These are phyloP conservation scores for Albifimbria verrucaria DNA, from an alignment of 2,329 filamentous ascomycete genomes.

Conservation along the genomic window DNA sequence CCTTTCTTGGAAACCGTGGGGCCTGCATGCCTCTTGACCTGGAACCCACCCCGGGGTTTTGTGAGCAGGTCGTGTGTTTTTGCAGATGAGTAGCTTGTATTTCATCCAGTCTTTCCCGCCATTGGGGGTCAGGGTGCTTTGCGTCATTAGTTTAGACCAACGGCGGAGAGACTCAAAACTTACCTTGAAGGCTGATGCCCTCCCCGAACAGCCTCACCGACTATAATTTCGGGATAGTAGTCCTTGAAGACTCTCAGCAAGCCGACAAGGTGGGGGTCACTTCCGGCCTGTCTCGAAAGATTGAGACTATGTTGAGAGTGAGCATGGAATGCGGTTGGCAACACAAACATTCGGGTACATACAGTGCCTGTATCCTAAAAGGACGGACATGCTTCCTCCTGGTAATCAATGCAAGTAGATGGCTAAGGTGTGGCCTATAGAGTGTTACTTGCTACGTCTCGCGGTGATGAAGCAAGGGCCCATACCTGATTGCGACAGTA, in stretches of 20 bases:
- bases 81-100: conserved; percentile 61
- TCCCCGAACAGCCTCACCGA: conserved; percentile 62
- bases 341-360: conserved; percentile 22
- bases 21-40: conserved; percentile 50
- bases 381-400: conserved; percentile 79
- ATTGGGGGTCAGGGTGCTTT: conserved; percentile 72
- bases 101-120: conserved; percentile 64
- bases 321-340: background rate
- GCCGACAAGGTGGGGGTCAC: conserved; percentile 71
- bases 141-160: conserved; percentile 15
- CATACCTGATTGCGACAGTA: conserved; percentile 69
- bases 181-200: conserved; percentile 61
- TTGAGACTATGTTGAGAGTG: conserved; percentile 40
- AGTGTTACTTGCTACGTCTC: conserved; percentile 16
- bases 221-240: conserved; percentile 85
- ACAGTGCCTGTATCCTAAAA: conserved; percentile 77
- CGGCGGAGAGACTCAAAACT: background rate
- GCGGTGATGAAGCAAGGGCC: background rate
- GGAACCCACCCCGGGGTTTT: conserved; percentile 51
- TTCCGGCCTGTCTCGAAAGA: conserved; percentile 58
- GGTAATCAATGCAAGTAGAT: conserved; percentile 75
- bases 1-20: conserved; percentile 26
- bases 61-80: conserved; percentile 36
- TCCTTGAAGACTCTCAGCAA: conserved; percentile 83
- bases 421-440: conserved; percentile 60